Evolutionary conservation across 2,329 filamentous ascomycete species (phyloP).

Genomic region (Zasmidium cellare): DNA sequence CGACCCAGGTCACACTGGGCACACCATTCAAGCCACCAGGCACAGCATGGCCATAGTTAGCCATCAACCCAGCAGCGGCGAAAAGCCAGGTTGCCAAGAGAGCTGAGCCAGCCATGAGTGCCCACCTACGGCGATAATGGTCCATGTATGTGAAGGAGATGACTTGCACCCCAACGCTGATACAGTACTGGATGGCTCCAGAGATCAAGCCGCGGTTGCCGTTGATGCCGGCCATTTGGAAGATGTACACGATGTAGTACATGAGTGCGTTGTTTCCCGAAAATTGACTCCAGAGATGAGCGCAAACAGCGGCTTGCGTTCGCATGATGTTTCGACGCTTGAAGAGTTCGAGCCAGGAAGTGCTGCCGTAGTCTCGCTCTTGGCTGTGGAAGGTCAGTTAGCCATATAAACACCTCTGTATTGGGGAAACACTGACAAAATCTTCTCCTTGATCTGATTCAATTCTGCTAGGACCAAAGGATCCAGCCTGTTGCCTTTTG

Average conservation of each 20-base stretch:
- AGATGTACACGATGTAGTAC: conserved; percentile 16
- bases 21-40: conserved; percentile 12
- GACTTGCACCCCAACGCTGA: conserved; percentile 16
- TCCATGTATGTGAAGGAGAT: conserved; percentile 15
- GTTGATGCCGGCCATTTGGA: conserved; percentile 14
- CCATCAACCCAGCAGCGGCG: conserved; percentile 12
- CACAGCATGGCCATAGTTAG: conserved; percentile 8
- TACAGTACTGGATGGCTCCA: conserved; percentile 14
- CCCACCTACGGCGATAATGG: conserved; percentile 11
- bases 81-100: conserved; percentile 11
- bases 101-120: conserved; percentile 7
- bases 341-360: conserved; percentile 12
- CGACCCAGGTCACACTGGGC: conserved; percentile 12
- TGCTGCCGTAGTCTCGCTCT: conserved; percentile 11
- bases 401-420: neutral
- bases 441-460: conserved; percentile 16
- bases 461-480: conserved; percentile 11
- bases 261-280: conserved; percentile 13
- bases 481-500: conserved; percentile 4
- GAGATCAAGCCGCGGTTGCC: conserved; percentile 10
- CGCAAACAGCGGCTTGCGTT: conserved; percentile 6
- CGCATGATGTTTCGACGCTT: conserved; percentile 13
- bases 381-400: neutral
- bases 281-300: conserved; percentile 14
- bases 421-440: neutral